Evolutionary conservation across 179 eudicot species (phyloP), one percentile per base, ranked within the genome.

Genomic region (Beta corolliflora): DNA sequence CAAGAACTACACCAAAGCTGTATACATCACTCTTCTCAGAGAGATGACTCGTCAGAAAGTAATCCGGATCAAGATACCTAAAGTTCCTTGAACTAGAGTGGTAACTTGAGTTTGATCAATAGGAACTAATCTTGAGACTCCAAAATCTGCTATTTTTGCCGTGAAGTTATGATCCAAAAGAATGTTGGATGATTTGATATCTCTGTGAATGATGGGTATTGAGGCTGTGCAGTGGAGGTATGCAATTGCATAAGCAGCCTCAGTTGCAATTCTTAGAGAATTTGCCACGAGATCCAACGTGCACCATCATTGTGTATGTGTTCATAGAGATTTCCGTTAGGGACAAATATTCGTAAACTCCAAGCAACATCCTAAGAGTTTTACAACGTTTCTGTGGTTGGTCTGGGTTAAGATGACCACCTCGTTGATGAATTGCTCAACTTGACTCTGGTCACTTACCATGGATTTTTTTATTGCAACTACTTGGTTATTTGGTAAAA

Each of bases 311-410:
- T 64, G 72, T 77, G 85, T 29, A 87, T 52, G 25, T 81, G 77
- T 7, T 79, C 68, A 29, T 13, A 84, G 44, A 87, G 83, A 46
- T n/a, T 77, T 21, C 80, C 80, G n/a, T 77, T 77, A 31, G 80
- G 29, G 23, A 77, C 48, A 46, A 19, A n/a, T n/a, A 87, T 68
- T 87, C 89, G 31, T 82, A 50, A 72, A 72, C 76, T 87, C 85
- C 64, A 87, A 73, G 23, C 89, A 87, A 68, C 87, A 84, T 31
- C 89, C 89, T 36, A 81, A 25, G 4, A 87, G 66, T 50, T 84
- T 77, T 0, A 87, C 89, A 5, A 87, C 80, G 67, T 87, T 82
- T 54, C 84, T 69, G n/a, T 84, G 87, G 78, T 77, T 84, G 21
- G 82, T 79, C 72, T 82, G 83, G 19, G 89, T 79, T 52, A 77